Evolutionary conservation across 2,329 filamentous ascomycete species (phyloP).

Genomic region (Sclerotinia nivalis): DNA sequence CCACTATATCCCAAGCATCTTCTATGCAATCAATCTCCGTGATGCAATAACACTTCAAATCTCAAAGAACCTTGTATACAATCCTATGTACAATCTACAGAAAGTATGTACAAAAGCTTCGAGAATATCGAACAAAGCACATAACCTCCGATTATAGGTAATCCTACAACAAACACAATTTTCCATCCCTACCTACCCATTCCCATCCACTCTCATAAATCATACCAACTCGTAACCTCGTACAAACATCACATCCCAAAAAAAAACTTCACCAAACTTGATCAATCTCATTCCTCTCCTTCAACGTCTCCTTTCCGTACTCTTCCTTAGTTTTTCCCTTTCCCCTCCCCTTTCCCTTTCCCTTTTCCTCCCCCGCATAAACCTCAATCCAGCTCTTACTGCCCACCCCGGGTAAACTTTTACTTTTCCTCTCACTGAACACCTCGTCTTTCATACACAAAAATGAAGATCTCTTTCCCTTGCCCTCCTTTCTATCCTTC

Average conservation of each 20-base stretch:
- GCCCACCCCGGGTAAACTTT: not conserved
- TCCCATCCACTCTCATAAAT: no score
- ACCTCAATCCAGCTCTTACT: not conserved
- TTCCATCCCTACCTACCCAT: not conserved
- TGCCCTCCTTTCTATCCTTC: not conserved
- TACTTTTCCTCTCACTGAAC: not conserved
- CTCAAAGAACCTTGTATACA: not conserved
- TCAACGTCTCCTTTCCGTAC: not conserved
- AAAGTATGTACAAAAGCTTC: not conserved
- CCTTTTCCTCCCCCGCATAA: not conserved
- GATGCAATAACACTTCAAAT: not conserved
- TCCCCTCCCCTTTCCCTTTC: no score
- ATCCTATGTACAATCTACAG: not conserved
- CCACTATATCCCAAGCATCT: not conserved
- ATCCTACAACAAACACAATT: not conserved
- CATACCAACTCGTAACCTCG: not conserved
- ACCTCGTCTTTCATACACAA: not conserved
- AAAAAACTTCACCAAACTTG: not conserved
- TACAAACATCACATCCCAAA: not conserved
- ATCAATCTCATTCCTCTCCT: constrained; percentile 1
- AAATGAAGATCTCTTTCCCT: not conserved
- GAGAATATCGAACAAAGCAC: not conserved
- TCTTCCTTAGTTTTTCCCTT: not conserved
- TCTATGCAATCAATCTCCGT: not conserved
- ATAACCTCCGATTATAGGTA: not conserved